Evolutionary conservation across 495 filamentous ascomycete genomes (phyloP).

Genomic region (Pyrenula aspistea): DNA sequence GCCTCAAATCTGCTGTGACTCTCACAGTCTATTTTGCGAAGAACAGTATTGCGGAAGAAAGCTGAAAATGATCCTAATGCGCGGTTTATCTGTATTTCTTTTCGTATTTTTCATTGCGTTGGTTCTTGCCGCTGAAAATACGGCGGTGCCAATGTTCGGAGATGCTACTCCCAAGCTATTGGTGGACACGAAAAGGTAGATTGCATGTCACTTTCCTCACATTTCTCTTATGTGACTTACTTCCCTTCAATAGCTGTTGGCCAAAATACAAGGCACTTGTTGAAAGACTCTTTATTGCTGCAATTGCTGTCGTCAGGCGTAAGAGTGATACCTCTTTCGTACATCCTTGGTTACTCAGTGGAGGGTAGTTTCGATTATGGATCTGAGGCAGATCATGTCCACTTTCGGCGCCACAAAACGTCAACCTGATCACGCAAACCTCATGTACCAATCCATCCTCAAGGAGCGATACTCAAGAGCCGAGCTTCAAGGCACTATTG

Average conservation of each 20-base stretch:
- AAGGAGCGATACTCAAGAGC: neutral
- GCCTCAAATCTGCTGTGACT: too few species aligned
- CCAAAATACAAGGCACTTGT: neutral
- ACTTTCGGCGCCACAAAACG: too few species aligned
- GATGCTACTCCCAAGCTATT: neutral
- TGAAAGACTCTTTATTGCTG: neutral
- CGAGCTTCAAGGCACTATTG: neutral
- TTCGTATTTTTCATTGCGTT: neutral
- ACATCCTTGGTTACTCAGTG: too few species aligned
- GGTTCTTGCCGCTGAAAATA: neutral
- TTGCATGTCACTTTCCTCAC: neutral
- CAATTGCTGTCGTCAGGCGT: neutral
- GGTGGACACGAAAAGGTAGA: neutral
- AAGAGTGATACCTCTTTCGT: too few species aligned
- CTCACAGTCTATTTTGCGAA: too few species aligned
- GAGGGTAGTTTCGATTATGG: too few species aligned
- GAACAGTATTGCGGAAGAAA: too few species aligned
- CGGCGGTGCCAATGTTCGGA: neutral
- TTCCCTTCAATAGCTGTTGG: neutral
- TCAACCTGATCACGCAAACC: too few species aligned
- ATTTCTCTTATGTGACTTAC: neutral
- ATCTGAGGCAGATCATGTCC: too few species aligned
- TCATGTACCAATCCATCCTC: neutral
- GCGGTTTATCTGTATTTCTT: too few species aligned
- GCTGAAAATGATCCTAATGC: too few species aligned